Conservation (phyloP, 768 basidiomycete genomes). For the Russula sp. region DNA sequence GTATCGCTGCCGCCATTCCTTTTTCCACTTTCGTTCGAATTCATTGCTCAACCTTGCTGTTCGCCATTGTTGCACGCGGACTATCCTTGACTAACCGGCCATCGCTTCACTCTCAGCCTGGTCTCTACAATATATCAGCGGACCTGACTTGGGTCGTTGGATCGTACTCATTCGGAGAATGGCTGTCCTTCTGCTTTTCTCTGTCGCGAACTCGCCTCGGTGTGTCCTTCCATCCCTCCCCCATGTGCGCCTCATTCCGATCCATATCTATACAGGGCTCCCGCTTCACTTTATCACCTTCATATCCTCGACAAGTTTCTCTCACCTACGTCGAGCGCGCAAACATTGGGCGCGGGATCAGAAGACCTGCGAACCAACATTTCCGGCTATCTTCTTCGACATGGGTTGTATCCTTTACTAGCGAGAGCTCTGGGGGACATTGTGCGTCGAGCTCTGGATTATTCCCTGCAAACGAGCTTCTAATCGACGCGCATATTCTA, state of each 20-base stretch:
- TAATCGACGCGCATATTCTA: background rate
- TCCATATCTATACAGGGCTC: background rate
- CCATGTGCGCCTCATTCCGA: constrained; percentile 1
- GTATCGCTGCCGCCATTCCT: background rate
- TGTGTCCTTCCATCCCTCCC: constrained; percentile 29
- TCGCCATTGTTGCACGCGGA: background rate
- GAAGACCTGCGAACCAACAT: constrained; percentile 12
- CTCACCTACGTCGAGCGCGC: constrained; percentile 10
- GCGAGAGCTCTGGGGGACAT: constrained; percentile 42
- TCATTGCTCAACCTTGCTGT: too few relatives aligned
- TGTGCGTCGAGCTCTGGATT: constrained; percentile 33
- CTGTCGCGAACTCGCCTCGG: constrained; percentile 43
- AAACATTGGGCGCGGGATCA: background rate
- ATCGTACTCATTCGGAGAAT: constrained; percentile 49
- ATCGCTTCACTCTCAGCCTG: constrained; percentile 27
- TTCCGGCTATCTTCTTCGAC: background rate
- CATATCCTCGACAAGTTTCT: background rate
- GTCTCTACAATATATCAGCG: constrained; percentile 35
- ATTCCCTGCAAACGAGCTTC: background rate
- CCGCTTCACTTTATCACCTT: constrained; percentile 5
- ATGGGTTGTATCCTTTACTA: constrained; percentile 5
- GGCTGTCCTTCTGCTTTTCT: constrained; percentile 42
- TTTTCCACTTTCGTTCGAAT: background rate
- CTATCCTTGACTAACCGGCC: constrained; percentile 23
- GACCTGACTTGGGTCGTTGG: constrained; percentile 45